Percentiles rank a stretch among this genome's conserved stretches.
Conservation (phyloP, 2,329 filamentous ascomycete genomes). For the Ophiocordyceps camponoti-saundersi region DNA sequence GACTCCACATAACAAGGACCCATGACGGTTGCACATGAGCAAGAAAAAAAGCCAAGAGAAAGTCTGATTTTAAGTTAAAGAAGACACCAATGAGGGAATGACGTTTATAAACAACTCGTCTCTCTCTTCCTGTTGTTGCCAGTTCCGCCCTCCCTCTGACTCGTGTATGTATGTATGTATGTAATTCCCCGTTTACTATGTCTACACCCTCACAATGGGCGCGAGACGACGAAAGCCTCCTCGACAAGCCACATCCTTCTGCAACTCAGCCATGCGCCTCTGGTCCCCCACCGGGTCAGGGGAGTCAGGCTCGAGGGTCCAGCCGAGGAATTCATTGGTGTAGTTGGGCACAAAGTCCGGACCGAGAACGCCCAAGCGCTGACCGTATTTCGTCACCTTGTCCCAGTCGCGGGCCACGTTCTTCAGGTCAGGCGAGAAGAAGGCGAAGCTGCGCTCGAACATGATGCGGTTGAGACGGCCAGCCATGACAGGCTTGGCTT, state of each 20-base stretch:
- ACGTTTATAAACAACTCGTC: not conserved
- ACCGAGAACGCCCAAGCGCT: constrained; percentile 52
- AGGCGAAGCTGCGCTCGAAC: constrained; percentile 62
- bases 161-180: not conserved
- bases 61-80: too few relatives aligned
- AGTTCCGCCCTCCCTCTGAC: not conserved
- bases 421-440: constrained; percentile 59
- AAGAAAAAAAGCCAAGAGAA: too few relatives aligned
- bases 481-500: constrained; percentile 55
- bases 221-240: constrained; percentile 45
- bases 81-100: too few relatives aligned
- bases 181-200: not conserved
- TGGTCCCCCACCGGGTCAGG: constrained; percentile 54
- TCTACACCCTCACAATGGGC: not conserved
- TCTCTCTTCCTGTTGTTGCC: not conserved
- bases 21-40: too few relatives aligned
- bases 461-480: constrained; percentile 58
- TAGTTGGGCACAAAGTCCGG: constrained; percentile 53
- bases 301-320: constrained; percentile 47
- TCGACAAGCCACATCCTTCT: constrained; percentile 44
- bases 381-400: constrained; percentile 63
- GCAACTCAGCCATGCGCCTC: constrained; percentile 54
- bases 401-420: constrained; percentile 60
- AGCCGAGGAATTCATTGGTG: constrained; percentile 53
- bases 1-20: too few relatives aligned